These are phyloP conservation scores for Umbellularia californica DNA, from an alignment of 164 flowering plant species.

Conservation along the genomic window DNA sequence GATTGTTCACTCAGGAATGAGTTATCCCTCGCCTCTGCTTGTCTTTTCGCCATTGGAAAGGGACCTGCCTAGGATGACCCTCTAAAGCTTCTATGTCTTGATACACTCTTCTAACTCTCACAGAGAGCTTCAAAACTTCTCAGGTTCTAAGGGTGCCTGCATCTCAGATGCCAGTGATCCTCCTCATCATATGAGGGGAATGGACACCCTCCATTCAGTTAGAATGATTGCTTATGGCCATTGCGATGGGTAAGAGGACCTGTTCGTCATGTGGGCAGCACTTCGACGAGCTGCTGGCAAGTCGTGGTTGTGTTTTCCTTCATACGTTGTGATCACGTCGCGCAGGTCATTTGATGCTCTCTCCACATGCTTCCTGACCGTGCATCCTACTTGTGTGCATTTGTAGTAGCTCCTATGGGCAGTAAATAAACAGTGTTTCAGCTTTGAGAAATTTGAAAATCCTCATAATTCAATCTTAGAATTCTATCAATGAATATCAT, in stretches of 20 bases:
- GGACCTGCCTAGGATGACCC: neutral
- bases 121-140: slow-evolving; percentile 22
- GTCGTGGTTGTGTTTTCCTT: slow-evolving; percentile 92
- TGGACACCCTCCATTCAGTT: neutral
- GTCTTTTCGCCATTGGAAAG: slow-evolving; percentile 9
- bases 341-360: slow-evolving; percentile 69
- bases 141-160: slow-evolving; percentile 37
- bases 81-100: slow-evolving; percentile 5
- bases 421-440: neutral
- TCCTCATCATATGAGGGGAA: slow-evolving; percentile 29
- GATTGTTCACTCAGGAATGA: slow-evolving; percentile 2
- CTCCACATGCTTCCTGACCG: slow-evolving; percentile 83
- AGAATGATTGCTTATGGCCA: slow-evolving; percentile 11
- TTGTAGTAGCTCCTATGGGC: slow-evolving; percentile 80
- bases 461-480: too few relatives aligned
- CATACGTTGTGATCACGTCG: slow-evolving; percentile 84
- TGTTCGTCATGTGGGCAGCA: slow-evolving; percentile 19
- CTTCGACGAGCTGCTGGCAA: slow-evolving; percentile 77
- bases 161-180: slow-evolving; percentile 12
- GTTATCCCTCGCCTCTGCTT: slow-evolving; percentile 17
- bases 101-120: slow-evolving; percentile 10
- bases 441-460: too few relatives aligned
- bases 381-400: slow-evolving; percentile 62
- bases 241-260: slow-evolving; percentile 28
- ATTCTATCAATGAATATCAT: too few relatives aligned